These are phyloP conservation scores for Knoxdaviesia proteae DNA, from an alignment of 2,329 filamentous ascomycete species.

Conservation along the genomic window DNA sequence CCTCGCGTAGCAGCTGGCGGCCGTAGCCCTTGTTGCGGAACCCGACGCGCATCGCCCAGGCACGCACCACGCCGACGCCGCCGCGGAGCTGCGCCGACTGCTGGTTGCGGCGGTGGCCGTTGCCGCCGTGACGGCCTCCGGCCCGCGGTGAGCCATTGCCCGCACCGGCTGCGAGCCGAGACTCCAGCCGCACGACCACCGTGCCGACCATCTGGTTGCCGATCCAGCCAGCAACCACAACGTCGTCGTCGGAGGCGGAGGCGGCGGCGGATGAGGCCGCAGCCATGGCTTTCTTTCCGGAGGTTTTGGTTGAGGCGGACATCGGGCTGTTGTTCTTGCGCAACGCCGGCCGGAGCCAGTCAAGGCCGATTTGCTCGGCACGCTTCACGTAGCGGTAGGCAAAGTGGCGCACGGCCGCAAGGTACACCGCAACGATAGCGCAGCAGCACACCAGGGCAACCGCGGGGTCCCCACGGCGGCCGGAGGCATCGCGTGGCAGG, in stretches of 20 bases:
- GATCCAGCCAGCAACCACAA: constrained; percentile 44
- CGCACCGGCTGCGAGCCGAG: constrained; percentile 6
- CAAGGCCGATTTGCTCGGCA: constrained; percentile 39
- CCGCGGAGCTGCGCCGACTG: background rate
- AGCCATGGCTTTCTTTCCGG: too few relatives aligned
- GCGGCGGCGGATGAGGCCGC: too few relatives aligned
- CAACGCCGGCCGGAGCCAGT: constrained; percentile 28
- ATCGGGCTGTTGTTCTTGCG: too few relatives aligned
- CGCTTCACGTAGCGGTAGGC: constrained; percentile 40
- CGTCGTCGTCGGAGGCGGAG: constrained; percentile 20
- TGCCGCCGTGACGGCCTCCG: background rate
- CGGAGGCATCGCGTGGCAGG: constrained; percentile 12
- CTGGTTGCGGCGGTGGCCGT: constrained; percentile 1
- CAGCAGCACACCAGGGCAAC: constrained; percentile 36
- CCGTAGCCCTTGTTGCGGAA: constrained; percentile 58
- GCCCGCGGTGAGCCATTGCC: constrained; percentile 13
- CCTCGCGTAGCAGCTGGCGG: constrained; percentile 49
- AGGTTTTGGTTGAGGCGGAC: too few relatives aligned
- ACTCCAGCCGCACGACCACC: constrained; percentile 45
- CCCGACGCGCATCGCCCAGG: constrained; percentile 56
- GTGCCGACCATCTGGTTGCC: constrained; percentile 51
- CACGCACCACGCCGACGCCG: constrained; percentile 51
- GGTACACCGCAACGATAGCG: constrained; percentile 40
- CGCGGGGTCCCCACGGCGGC: constrained; percentile 48
- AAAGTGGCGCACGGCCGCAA: constrained; percentile 38